A percentile compares a stretch with the other conserved stretches of the same genome.
Conservation (phyloP, 1,284 basidiomycete genomes). For the Sanghuangporus baumii region DNA sequence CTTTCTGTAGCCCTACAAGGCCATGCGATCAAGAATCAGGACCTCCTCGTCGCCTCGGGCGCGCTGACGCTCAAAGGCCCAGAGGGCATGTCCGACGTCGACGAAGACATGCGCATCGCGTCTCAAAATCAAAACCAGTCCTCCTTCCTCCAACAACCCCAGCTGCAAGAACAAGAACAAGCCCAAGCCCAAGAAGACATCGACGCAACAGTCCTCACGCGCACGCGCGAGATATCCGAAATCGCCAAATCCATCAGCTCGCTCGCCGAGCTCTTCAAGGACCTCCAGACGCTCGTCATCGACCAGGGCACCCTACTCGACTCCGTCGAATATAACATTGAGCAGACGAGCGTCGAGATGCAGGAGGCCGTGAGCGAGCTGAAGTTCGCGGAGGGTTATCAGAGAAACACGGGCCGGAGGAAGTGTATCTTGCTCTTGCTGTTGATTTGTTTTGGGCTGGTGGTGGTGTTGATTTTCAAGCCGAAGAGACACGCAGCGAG, state of each 20-base stretch:
- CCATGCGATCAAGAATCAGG: conserved; percentile 92
- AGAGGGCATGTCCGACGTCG: conserved; percentile 74
- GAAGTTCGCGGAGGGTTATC: conserved; percentile 81
- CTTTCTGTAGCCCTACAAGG: conserved; percentile 74
- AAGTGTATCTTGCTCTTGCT: conserved; percentile 91
- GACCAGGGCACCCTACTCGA: conserved; percentile 98
- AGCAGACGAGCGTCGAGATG: conserved; percentile 81
- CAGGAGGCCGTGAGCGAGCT: conserved; percentile 84
- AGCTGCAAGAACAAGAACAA: neutral
- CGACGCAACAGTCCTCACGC: conserved; percentile 49
- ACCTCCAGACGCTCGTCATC: conserved; percentile 88
- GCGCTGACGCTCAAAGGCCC: conserved; percentile 76
- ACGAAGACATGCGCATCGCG: conserved; percentile 79
- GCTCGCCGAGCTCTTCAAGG: conserved; percentile 94
- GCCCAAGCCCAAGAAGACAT: neutral
- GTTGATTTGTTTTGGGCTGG: conserved; percentile 82
- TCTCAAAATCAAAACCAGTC: conserved; percentile 24
- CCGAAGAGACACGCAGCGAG: conserved; percentile 42
- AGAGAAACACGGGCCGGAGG: conserved; percentile 86
- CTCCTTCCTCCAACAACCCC: neutral
- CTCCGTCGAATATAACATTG: conserved; percentile 96
- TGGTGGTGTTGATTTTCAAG: conserved; percentile 79
- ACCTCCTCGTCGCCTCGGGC: conserved; percentile 81
- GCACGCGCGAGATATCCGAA: conserved; percentile 79
- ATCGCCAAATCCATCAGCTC: conserved; percentile 91